phyloP scores from a whole-genome alignment of 164 flowering plant species.

The Vitis riparia region DNA sequence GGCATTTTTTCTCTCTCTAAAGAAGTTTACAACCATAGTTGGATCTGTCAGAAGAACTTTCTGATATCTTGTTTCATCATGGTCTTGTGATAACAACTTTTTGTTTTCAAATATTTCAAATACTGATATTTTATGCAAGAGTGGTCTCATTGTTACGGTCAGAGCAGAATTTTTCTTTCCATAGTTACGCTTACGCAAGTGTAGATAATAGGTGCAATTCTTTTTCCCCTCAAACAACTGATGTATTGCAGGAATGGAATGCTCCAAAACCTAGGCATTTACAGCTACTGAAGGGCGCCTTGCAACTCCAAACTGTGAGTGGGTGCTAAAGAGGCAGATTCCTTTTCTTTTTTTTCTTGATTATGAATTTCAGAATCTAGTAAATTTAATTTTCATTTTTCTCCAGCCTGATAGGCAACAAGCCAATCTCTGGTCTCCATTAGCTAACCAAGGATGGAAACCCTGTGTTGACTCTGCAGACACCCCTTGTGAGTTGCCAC shows the following conservation, averaged over 20 bases:
- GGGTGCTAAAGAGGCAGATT: neutral
- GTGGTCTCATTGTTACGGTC: no score
- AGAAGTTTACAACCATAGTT: no score
- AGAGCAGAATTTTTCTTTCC: no score
- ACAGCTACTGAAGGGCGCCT: conserved; percentile 60
- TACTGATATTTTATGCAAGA: no score
- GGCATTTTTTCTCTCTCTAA: no score
- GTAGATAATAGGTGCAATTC: neutral
- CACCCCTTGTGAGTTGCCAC: conserved; percentile 43
- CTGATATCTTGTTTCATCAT: no score
- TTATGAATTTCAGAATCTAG: neutral
- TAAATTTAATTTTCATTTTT: conserved; percentile 1
- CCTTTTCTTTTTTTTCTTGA: neutral
- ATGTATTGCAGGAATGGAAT: conserved; percentile 72
- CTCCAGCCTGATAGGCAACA: conserved; percentile 37
- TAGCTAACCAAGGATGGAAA: conserved; percentile 75
- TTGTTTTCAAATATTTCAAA: no score
- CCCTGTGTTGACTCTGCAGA: conserved; percentile 38
- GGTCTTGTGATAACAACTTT: no score
- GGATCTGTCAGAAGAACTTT: no score
- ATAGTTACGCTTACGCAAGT: no score
- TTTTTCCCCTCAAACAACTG: no score
- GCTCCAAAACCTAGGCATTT: conserved; percentile 76
- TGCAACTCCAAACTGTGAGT: conserved; percentile 61
- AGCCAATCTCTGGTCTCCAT: conserved; percentile 76